A percentile compares a stretch with the other conserved stretches of the same genome.
Conservation (phyloP, 306 rosid genomes). For the Styphnolobium japonicum region DNA sequence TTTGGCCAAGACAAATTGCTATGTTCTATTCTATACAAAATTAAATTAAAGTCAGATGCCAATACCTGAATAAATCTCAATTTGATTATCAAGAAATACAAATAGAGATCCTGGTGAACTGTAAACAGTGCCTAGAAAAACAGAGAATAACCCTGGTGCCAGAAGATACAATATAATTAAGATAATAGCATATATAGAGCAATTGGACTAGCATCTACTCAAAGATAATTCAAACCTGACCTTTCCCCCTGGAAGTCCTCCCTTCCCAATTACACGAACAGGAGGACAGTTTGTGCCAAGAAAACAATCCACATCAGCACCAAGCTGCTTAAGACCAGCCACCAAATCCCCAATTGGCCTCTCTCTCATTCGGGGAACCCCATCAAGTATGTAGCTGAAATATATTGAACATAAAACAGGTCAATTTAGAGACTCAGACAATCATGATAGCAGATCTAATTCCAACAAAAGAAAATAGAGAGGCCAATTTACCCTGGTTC, state of each 20-base stretch:
- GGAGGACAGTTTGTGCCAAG: slow-evolving; percentile 99
- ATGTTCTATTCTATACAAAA: background rate
- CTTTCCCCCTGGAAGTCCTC: slow-evolving; percentile 99
- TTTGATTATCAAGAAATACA: background rate
- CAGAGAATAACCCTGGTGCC: background rate
- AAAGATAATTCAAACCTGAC: slow-evolving; percentile 43
- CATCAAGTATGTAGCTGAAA: slow-evolving; percentile 90
- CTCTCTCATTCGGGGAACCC: slow-evolving; percentile 99
- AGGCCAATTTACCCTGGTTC: background rate
- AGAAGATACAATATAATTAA: background rate
- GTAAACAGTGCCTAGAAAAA: background rate
- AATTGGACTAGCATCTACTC: background rate
- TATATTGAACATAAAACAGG: slow-evolving; percentile 11
- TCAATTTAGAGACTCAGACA: slow-evolving; percentile 10
- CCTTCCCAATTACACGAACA: slow-evolving; percentile 85
- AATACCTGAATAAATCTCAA: background rate
- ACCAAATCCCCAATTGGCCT: slow-evolving; percentile 98
- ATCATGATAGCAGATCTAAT: background rate
- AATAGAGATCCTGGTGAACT: background rate
- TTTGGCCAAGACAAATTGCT: background rate
- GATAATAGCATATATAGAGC: background rate
- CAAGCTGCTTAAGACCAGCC: slow-evolving; percentile 92
- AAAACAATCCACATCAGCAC: slow-evolving; percentile 85
- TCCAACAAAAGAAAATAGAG: background rate
- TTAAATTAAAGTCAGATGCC: background rate